Evolutionary conservation across 73 alveolate genomes (phyloP).

Genomic region (Paramecium sonneborni): DNA sequence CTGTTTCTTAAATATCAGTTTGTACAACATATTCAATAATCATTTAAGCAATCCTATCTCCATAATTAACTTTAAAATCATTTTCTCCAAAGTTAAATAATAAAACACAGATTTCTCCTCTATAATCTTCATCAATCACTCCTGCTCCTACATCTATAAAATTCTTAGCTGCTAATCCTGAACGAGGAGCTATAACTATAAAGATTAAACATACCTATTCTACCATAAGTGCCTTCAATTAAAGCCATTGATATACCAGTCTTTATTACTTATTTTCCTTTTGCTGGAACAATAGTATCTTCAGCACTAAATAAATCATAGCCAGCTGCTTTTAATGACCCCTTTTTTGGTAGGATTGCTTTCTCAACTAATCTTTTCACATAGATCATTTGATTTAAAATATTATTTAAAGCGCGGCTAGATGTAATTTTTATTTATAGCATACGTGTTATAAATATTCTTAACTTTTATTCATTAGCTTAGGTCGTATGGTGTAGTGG

Average conservation of each 20-base stretch:
- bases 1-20: conserved; percentile 80
- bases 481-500: conserved; percentile 86
- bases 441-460: neutral
- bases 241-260: conserved; percentile 86
- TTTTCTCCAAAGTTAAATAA: conserved; percentile 76
- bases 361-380: conserved; percentile 74
- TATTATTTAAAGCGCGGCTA: conserved; percentile 11
- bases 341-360: conserved; percentile 83
- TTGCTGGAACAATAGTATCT: conserved; percentile 68
- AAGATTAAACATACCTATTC: conserved; percentile 53
- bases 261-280: conserved; percentile 77
- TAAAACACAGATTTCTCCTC: conserved; percentile 88
- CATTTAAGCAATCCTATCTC: conserved; percentile 93
- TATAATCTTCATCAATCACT: conserved; percentile 92
- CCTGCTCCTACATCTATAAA: conserved; percentile 95
- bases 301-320: conserved; percentile 82
- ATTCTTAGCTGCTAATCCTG: conserved; percentile 88
- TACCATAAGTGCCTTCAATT: conserved; percentile 86
- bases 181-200: conserved; percentile 85
- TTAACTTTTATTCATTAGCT: neutral
- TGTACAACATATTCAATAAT: conserved; percentile 85
- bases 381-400: neutral
- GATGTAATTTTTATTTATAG: neutral
- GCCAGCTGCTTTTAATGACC: conserved; percentile 85
- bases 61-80: conserved; percentile 80